Conservation (phyloP, 768 basidiomycete genomes). For the Trametes coccinea region DNA sequence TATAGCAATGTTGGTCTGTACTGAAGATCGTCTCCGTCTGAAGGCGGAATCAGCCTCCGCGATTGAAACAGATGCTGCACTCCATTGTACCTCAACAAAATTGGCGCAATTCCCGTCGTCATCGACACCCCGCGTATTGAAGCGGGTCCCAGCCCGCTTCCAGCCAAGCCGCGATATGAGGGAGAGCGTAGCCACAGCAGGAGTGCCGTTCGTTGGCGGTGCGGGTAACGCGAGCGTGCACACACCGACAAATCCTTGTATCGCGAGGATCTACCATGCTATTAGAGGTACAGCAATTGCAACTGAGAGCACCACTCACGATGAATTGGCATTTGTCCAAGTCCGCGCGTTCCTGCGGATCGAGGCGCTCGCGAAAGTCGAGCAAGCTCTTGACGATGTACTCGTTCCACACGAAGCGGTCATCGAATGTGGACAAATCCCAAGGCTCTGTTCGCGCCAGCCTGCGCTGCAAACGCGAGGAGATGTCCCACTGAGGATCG, state of each 20-base stretch:
- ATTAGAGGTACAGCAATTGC: neutral
- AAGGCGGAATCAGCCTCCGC: conserved; percentile 17
- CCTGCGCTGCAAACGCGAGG: conserved; percentile 75
- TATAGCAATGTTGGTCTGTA: conserved; percentile 84
- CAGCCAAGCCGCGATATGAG: conserved; percentile 88
- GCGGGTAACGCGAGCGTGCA: conserved; percentile 76
- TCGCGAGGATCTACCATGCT: conserved; percentile 67
- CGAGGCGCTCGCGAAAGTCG: conserved; percentile 82
- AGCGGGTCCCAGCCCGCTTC: conserved; percentile 95
- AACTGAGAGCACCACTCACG: conserved; percentile 45
- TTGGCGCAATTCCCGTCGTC: conserved; percentile 95
- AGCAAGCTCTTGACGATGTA: conserved; percentile 85
- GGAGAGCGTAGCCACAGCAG: conserved; percentile 70
- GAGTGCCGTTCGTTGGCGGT: conserved; percentile 72
- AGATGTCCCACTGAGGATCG: conserved; percentile 85
- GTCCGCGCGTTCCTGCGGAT: conserved; percentile 64
- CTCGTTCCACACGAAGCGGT: conserved; percentile 94
- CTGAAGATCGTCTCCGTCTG: conserved; percentile 91
- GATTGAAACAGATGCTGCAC: neutral
- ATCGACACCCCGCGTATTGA: conserved; percentile 95
- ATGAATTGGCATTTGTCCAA: conserved; percentile 86
- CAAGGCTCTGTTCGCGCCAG: conserved; percentile 47
- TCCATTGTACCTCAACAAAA: conserved; percentile 79
- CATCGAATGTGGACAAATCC: conserved; percentile 58
- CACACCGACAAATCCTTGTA: conserved; percentile 93